phyloP scores from a whole-genome alignment of 352 stramenopile genomes.

The Globisporangium yorkense region DNA sequence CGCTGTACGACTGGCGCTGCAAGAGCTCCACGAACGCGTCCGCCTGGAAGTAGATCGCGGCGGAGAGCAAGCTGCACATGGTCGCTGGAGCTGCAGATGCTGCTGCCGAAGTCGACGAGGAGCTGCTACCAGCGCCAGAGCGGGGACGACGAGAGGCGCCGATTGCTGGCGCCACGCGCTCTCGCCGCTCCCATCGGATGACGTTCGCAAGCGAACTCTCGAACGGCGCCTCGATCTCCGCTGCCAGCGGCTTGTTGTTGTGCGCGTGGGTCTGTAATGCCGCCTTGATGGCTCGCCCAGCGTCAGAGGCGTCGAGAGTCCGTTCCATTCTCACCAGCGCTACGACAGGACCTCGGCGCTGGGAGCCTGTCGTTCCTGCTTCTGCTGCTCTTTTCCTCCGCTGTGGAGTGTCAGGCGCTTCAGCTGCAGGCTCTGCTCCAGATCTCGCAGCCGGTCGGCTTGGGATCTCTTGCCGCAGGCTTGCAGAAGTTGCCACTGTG shows the following conservation, averaged over 20 bases:
- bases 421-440: no score
- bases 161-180: not conserved
- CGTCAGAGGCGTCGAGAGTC: conserved; percentile 28
- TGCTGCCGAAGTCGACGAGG: conserved; percentile 6
- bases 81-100: not conserved
- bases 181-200: conserved; percentile 31
- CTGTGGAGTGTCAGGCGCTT: no score
- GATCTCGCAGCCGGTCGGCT: not conserved
- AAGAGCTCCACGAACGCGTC: conserved; percentile 35
- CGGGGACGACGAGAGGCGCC: not conserved
- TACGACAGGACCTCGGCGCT: conserved; percentile 6
- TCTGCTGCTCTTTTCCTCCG: not conserved
- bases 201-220: conserved; percentile 22
- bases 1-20: conserved; percentile 26
- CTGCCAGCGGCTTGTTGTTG: conserved; percentile 46
- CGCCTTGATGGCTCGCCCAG: conserved; percentile 27
- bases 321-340: conserved; percentile 38
- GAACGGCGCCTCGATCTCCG: conserved; percentile 25
- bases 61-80: conserved; percentile 10
- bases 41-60: conserved; percentile 38
- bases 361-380: conserved; percentile 3
- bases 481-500: no score
- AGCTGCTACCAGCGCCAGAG: not conserved
- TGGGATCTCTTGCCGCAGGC: not conserved
- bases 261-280: conserved; percentile 45